phyloP scores from a whole-genome alignment of 2,329 filamentous ascomycete species.

The Zasmidium angulare region DNA sequence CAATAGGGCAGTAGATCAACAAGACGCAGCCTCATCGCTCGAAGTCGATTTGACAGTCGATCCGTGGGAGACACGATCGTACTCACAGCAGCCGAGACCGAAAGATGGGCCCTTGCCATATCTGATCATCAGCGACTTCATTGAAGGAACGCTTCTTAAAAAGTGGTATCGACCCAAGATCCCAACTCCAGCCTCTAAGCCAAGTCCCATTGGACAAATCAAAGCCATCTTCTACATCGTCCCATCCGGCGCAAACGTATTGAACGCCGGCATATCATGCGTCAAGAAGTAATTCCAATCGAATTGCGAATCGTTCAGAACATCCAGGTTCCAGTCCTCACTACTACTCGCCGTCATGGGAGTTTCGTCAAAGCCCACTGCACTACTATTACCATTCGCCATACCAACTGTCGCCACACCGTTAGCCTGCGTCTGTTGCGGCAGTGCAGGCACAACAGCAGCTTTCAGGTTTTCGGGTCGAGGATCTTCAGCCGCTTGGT shows the following conservation, averaged over 20 bases:
- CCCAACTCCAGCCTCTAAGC: background rate
- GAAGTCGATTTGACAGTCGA: too few species aligned
- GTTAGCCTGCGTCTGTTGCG: constrained; percentile 11
- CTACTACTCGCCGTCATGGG: constrained; percentile 27
- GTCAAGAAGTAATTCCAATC: constrained; percentile 36
- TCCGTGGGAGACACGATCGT: too few species aligned
- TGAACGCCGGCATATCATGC: constrained; percentile 33
- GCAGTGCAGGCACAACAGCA: background rate
- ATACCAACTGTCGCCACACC: background rate
- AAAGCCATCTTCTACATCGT: constrained; percentile 30
- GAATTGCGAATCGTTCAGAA: constrained; percentile 33
- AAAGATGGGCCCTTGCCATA: too few species aligned
- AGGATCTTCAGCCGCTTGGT: constrained; percentile 18
- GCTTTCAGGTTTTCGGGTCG: constrained; percentile 19
- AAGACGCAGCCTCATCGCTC: background rate
- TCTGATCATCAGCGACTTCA: too few species aligned
- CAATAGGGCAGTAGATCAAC: background rate
- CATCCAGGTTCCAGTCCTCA: constrained; percentile 36
- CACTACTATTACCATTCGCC: background rate
- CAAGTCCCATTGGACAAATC: background rate
- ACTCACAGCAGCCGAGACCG: too few species aligned
- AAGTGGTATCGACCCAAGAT: background rate
- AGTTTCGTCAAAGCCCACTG: constrained; percentile 11
- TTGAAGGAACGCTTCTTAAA: too few species aligned
- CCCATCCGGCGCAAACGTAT: constrained; percentile 34